phyloP scores from a whole-genome alignment of 129 eudicot genomes.

The Lonicera japonica region DNA sequence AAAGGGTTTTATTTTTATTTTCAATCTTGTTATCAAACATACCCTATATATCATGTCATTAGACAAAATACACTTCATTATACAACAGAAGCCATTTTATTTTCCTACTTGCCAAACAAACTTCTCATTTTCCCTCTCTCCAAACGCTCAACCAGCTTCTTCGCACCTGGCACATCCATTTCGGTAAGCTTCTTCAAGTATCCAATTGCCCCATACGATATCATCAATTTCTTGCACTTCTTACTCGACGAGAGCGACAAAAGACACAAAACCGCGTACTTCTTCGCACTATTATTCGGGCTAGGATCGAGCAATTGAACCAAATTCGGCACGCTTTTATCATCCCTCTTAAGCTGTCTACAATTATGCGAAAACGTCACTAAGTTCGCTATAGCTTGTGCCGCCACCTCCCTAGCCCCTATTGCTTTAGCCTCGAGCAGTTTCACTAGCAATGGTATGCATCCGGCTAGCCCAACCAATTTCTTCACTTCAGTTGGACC shows the following conservation, averaged over 20 bases:
- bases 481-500: conserved; percentile 51
- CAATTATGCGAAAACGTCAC: conserved; percentile 52
- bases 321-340: conserved; percentile 71
- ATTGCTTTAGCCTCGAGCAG: conserved; percentile 75
- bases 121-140: conserved; percentile 79
- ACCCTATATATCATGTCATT: neutral
- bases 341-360: conserved; percentile 58
- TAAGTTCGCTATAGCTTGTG: conserved; percentile 73
- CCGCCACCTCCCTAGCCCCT: conserved; percentile 65
- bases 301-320: conserved; percentile 85
- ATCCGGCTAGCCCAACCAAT: conserved; percentile 68
- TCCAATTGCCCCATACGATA: conserved; percentile 92
- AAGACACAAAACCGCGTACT: conserved; percentile 64
- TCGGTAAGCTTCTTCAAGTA: conserved; percentile 81
- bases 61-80: neutral
- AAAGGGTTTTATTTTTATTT: no score
- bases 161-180: conserved; percentile 73
- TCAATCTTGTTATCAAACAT: no score
- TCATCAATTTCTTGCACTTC: conserved; percentile 86
- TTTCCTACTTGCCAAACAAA: conserved; percentile 52
- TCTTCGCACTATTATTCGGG: conserved; percentile 78
- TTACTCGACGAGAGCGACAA: conserved; percentile 60
- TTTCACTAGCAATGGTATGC: conserved; percentile 62
- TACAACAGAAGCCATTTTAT: neutral
- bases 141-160: conserved; percentile 69